Percentiles rank a stretch among this genome's conserved stretches.
These are phyloP conservation scores for Dichotomopilus funicola DNA, from an alignment of 2,329 filamentous ascomycete species.

Conservation along the genomic window DNA sequence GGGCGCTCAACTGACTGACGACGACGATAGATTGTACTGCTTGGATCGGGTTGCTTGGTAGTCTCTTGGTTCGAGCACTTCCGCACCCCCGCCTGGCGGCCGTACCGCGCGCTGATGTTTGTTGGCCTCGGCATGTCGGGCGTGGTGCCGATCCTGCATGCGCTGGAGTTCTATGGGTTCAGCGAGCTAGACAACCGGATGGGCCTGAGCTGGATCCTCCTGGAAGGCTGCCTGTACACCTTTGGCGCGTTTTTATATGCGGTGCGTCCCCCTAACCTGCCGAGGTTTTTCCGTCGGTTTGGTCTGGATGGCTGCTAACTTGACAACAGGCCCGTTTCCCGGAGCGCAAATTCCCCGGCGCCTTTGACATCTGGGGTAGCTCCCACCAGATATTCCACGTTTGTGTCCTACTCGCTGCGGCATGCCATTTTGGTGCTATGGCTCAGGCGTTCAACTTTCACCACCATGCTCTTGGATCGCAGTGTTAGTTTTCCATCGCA, in stretches of 20 bases:
- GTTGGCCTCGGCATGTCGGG: constrained; percentile 79
- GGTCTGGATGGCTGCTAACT: neutral
- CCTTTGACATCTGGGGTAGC: constrained; percentile 84
- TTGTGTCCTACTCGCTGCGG: constrained; percentile 75
- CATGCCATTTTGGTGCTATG: constrained; percentile 74
- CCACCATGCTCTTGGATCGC: constrained; percentile 54
- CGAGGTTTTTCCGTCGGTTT: neutral
- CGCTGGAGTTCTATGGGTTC: constrained; percentile 60
- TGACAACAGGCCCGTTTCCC: constrained; percentile 62
- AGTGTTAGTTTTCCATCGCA: constrained; percentile 34
- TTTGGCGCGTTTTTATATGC: constrained; percentile 81
- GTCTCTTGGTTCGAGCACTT: constrained; percentile 79
- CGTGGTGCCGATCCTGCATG: constrained; percentile 76
- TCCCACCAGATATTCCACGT: constrained; percentile 97
- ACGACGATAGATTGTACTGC: constrained; percentile 58
- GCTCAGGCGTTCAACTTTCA: constrained; percentile 80
- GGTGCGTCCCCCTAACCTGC: constrained; percentile 39
- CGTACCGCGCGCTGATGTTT: constrained; percentile 85
- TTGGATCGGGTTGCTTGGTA: constrained; percentile 68
- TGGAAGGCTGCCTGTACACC: constrained; percentile 80
- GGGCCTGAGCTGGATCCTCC: constrained; percentile 70
- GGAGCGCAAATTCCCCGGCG: constrained; percentile 69
- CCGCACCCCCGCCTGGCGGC: constrained; percentile 74
- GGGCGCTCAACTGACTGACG: neutral
- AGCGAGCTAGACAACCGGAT: constrained; percentile 63